Evolutionary conservation across 73 alveolate species (phyloP).

Genomic region (Paramecium biaurelia): DNA sequence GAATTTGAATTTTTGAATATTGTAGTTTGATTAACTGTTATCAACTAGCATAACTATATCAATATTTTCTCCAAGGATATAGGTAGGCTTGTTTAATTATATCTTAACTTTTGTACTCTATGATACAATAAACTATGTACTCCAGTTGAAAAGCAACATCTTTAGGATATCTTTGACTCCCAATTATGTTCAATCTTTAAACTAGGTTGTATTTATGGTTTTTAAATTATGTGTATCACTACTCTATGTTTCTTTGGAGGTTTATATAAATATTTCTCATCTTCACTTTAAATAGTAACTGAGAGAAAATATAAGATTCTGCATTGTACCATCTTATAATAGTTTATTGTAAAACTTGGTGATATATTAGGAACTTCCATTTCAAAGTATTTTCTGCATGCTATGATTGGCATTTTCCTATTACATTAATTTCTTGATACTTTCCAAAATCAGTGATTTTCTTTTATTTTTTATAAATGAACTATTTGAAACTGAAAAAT

Average conservation of each 20-base stretch:
- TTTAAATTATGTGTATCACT: not conserved
- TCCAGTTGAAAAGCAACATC: not conserved
- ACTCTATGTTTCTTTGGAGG: not conserved
- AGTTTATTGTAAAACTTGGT: slow-evolving; percentile 31
- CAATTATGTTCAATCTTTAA: not conserved
- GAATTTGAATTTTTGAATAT: not conserved
- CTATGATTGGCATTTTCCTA: slow-evolving; percentile 10
- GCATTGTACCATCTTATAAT: slow-evolving; percentile 22
- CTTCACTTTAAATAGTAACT: not conserved
- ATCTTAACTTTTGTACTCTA: not conserved
- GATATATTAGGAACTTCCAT: not conserved
- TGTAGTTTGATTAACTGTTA: not conserved
- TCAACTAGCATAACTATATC: not conserved
- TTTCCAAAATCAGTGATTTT: slow-evolving; percentile 18
- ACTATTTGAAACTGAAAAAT: not conserved
- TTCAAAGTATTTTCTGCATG: not conserved
- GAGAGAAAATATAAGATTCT: slow-evolving; percentile 25
- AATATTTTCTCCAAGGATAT: not conserved
- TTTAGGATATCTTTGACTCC: not conserved
- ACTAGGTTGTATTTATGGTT: not conserved
- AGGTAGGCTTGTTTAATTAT: not conserved
- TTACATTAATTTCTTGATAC: not conserved
- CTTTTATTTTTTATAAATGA: not conserved
- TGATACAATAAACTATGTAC: not conserved
- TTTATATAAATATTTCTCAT: not conserved